Evolutionary conservation across 495 filamentous ascomycete species (phyloP).

Genomic region (Tuber melanosporum): DNA sequence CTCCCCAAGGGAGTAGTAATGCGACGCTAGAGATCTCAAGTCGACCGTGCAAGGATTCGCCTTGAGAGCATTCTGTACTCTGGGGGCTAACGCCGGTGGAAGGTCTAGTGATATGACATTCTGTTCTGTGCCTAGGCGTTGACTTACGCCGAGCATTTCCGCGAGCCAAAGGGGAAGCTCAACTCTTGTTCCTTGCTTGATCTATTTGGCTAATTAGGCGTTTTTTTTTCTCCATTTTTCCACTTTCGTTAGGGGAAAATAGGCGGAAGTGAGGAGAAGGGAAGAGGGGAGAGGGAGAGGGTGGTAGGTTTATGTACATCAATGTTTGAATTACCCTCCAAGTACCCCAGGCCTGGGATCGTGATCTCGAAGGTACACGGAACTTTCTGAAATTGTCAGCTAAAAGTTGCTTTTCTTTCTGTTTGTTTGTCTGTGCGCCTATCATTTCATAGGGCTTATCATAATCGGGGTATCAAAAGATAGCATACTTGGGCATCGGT

Average conservation of each 20-base stretch:
- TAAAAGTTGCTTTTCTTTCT: background rate
- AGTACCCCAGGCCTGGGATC: constrained; percentile 75
- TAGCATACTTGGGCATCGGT: constrained; percentile 74
- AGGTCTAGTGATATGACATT: constrained; percentile 71
- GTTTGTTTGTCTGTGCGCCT: constrained; percentile 7
- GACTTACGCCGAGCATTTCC: constrained; percentile 83
- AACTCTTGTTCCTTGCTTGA: constrained; percentile 71
- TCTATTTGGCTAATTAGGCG: constrained; percentile 31
- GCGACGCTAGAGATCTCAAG: constrained; percentile 67
- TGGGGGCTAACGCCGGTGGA: constrained; percentile 66
- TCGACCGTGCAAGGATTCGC: constrained; percentile 83
- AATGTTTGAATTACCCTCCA: constrained; percentile 65
- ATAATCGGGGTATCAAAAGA: constrained; percentile 7
- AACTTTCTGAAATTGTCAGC: constrained; percentile 62
- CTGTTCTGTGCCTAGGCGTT: constrained; percentile 51
- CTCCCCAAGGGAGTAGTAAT: constrained; percentile 80
- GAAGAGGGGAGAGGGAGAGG: background rate
- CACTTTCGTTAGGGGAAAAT: background rate
- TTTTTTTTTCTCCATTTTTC: background rate
- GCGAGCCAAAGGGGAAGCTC: constrained; percentile 93
- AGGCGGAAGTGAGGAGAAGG: background rate
- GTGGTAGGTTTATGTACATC: constrained; percentile 46
- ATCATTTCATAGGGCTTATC: constrained; percentile 5
- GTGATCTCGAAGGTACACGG: constrained; percentile 89
- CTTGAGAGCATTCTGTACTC: constrained; percentile 83